These are phyloP conservation scores for Hapsidospora chrysogenum DNA, from an alignment of 495 filamentous ascomycete genomes.

Conservation along the genomic window DNA sequence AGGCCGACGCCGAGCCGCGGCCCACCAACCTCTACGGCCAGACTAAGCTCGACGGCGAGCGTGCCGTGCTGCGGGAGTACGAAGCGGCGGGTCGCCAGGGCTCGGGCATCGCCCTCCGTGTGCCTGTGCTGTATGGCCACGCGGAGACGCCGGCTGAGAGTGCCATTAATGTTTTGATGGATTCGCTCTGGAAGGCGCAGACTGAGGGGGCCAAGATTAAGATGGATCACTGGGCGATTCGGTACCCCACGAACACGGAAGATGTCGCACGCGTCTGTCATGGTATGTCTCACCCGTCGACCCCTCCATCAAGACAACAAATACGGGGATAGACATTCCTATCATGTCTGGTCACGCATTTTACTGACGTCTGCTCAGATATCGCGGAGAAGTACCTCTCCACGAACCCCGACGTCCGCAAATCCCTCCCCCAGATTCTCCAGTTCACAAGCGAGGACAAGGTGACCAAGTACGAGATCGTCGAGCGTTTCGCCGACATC, in stretches of 20 bases:
- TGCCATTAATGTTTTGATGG: conserved; percentile 68
- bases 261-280: conserved; percentile 69
- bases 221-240: conserved; percentile 81
- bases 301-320: no score
- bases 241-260: conserved; percentile 76
- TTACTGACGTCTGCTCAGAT: conserved; percentile 13
- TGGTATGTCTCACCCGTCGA: conserved; percentile 20
- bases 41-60: conserved; percentile 75
- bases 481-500: conserved; percentile 62
- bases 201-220: conserved; percentile 37
- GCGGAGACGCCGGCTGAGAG: conserved; percentile 51
- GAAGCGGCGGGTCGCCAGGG: conserved; percentile 27
- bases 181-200: conserved; percentile 53
- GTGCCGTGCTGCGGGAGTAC: conserved; percentile 48
- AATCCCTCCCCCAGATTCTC: conserved; percentile 47
- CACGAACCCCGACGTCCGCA: conserved; percentile 15
- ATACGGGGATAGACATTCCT: not conserved
- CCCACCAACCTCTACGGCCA: conserved; percentile 81
- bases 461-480: conserved; percentile 87
- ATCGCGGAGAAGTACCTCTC: conserved; percentile 50
- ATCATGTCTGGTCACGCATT: not conserved
- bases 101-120: conserved; percentile 54
- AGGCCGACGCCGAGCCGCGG: conserved; percentile 38
- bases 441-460: conserved; percentile 81
- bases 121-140: conserved; percentile 77